Evolutionary conservation across 371 early-diverging fungal species (phyloP).

Genomic region (Sporodiniella umbellata): DNA sequence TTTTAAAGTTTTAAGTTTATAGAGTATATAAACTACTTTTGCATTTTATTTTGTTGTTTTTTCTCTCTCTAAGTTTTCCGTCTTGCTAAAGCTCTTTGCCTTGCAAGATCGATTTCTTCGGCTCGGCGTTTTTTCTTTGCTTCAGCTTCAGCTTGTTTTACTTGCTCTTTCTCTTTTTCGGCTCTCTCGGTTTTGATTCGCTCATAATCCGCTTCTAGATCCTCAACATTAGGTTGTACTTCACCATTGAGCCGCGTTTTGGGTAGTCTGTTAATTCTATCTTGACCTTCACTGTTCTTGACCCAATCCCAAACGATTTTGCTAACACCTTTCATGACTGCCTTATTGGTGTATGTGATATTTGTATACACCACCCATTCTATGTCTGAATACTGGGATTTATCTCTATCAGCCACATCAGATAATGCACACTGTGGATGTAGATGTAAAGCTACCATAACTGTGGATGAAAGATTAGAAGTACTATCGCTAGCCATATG

Average conservation of each 20-base stretch:
- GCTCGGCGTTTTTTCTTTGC: slow-evolving; percentile 32
- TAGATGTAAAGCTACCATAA: slow-evolving; percentile 63
- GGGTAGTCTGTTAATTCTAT: slow-evolving; percentile 31
- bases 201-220: slow-evolving; percentile 18
- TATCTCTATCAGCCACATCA: slow-evolving; percentile 42
- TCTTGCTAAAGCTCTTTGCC: slow-evolving; percentile 53
- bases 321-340: slow-evolving; percentile 65
- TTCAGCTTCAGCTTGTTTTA: slow-evolving; percentile 1
- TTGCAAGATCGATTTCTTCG: slow-evolving; percentile 44
- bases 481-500: slow-evolving; percentile 25
- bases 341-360: slow-evolving; percentile 62
- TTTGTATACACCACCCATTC: slow-evolving; percentile 83
- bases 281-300: slow-evolving; percentile 33
- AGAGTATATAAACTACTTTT: no score
- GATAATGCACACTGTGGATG: slow-evolving; percentile 64
- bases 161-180: slow-evolving; percentile 1
- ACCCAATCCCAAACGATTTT: slow-evolving; percentile 59
- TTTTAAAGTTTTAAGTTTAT: not conserved
- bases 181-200: slow-evolving; percentile 15
- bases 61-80: slow-evolving; percentile 8
- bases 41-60: slow-evolving; percentile 1
- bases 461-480: slow-evolving; percentile 16
- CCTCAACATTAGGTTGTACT: slow-evolving; percentile 30
- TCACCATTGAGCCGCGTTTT: slow-evolving; percentile 39
- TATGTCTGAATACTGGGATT: slow-evolving; percentile 39